Percentiles rank a stretch among this genome's conserved stretches.
These are phyloP conservation scores for Diospyros kaki DNA, from an alignment of 148 eudicot species.

Conservation along the genomic window DNA sequence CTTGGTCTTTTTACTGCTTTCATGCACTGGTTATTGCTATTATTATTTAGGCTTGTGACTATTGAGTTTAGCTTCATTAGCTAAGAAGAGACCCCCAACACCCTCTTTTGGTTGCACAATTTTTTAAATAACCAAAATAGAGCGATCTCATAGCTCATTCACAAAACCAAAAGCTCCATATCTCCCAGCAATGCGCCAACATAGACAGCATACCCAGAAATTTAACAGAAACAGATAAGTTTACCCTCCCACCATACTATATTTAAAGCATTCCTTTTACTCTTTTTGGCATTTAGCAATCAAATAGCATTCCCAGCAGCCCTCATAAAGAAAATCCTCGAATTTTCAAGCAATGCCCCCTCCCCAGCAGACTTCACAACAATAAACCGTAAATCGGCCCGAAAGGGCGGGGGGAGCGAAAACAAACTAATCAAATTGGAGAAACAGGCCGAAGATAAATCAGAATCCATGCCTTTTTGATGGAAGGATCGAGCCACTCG, in stretches of 20 bases:
- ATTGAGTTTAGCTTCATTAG: too few species aligned
- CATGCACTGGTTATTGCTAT: too few species aligned
- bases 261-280: too few species aligned
- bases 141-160: too few species aligned
- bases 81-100: too few species aligned
- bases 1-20: too few species aligned
- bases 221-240: background rate
- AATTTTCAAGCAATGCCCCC: background rate
- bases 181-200: background rate
- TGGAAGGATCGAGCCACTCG: conserved; percentile 99
- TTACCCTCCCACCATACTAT: background rate
- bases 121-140: too few species aligned
- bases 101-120: too few species aligned
- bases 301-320: background rate
- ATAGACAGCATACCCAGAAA: background rate
- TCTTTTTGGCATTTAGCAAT: background rate
- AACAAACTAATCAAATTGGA: background rate
- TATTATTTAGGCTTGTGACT: too few species aligned
- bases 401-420: background rate
- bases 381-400: background rate
- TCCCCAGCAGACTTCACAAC: background rate
- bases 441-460: background rate
- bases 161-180: background rate
- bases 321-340: background rate
- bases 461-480: conserved; percentile 57